Percentiles rank a stretch among this genome's conserved stretches.
Evolutionary conservation across 345 rosid species (phyloP).

Genomic region (Rhizophora mangle): DNA sequence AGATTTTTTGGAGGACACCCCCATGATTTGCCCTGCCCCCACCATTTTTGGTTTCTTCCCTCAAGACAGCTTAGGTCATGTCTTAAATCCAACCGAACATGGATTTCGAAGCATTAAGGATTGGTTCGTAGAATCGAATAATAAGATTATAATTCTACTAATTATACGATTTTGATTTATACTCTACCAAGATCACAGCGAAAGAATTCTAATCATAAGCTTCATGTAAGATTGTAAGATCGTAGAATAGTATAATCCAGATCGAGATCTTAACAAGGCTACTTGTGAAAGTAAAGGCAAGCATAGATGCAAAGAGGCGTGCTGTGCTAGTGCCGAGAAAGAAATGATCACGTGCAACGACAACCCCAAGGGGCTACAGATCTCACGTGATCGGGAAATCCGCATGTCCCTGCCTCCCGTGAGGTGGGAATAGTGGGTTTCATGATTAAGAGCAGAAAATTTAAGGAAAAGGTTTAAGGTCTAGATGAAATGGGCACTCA

Average conservation of each 20-base stretch:
- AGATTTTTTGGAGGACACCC: not conserved
- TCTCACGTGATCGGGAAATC: constrained; percentile 15
- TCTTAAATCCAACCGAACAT: not conserved
- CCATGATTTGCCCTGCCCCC: constrained; percentile 11
- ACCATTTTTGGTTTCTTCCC: not conserved
- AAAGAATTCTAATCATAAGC: too few relatives aligned
- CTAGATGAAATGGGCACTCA: too few relatives aligned
- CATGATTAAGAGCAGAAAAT: not conserved
- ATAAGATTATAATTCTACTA: too few relatives aligned
- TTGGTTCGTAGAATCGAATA: too few relatives aligned
- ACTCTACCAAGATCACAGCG: too few relatives aligned
- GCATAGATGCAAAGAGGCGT: not conserved
- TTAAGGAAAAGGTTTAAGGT: too few relatives aligned
- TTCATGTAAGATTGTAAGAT: too few relatives aligned
- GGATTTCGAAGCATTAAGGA: too few relatives aligned
- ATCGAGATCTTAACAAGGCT: too few relatives aligned
- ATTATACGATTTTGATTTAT: too few relatives aligned
- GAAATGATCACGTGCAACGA: constrained; percentile 12
- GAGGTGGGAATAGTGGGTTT: not conserved
- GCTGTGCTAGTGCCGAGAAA: not conserved
- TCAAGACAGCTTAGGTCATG: not conserved
- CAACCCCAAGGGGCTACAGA: constrained; percentile 15
- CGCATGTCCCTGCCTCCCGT: not conserved
- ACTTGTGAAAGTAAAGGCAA: not conserved
- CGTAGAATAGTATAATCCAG: too few relatives aligned